Percentiles rank a stretch among this genome's conserved stretches.
phyloP scores from a whole-genome alignment of 345 rosid genomes.

The Gossypium arboreum region DNA sequence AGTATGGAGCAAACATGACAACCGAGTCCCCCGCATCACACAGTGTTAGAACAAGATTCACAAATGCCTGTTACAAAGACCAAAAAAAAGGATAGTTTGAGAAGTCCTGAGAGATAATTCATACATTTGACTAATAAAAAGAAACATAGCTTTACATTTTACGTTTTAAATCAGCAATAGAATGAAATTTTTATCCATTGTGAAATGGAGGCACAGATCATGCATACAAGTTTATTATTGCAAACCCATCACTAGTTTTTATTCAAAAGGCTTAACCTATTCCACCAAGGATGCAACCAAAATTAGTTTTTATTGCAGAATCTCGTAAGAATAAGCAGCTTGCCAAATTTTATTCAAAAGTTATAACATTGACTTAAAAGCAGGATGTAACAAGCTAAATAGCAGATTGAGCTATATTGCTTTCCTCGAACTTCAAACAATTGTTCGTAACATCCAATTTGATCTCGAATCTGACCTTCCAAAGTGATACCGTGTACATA shows the following conservation, averaged over 20 bases:
- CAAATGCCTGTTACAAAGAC: constrained; percentile 70
- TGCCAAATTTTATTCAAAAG: neutral
- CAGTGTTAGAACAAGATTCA: constrained; percentile 73
- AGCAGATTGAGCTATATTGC: neutral
- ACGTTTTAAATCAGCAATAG: constrained; percentile 4
- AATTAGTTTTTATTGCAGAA: neutral
- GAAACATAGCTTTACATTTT: neutral
- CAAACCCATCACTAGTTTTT: no score
- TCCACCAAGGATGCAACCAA: neutral
- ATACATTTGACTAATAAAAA: constrained; percentile 10
- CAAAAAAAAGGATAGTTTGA: constrained; percentile 11
- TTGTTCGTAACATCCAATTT: no score
- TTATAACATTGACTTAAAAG: neutral
- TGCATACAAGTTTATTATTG: neutral
- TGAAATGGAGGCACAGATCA: neutral
- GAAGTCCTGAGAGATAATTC: neutral
- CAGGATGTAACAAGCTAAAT: neutral
- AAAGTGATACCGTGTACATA: neutral
- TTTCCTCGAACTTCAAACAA: no score
- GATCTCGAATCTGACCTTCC: no score
- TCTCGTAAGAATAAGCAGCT: neutral
- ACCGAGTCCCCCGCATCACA: constrained; percentile 91
- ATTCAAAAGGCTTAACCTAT: neutral
- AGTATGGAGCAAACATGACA: constrained; percentile 95
- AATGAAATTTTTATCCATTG: constrained; percentile 2